A percentile compares a stretch with the other conserved stretches of the same genome.
phyloP scores from a whole-genome alignment of 108 stramenopile species.

The Chaetoceros tenuissimus region DNA sequence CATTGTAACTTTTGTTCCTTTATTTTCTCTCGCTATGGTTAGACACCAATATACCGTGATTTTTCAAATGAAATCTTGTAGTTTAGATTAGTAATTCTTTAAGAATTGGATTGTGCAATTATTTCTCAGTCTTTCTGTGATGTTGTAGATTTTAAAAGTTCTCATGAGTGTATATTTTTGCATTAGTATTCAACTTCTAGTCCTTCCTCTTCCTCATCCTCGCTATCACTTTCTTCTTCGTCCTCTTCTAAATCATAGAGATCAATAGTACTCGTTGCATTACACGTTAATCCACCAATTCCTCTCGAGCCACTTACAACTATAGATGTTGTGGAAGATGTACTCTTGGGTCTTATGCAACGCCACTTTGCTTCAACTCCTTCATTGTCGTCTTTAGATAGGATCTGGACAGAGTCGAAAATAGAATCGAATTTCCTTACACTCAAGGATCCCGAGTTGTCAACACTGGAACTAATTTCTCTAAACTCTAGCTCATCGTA shows the following conservation, averaged over 20 bases:
- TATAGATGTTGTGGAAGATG: constrained; percentile 7
- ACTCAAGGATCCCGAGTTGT: constrained; percentile 8
- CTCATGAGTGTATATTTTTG: too few relatives aligned
- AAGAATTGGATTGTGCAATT: too few relatives aligned
- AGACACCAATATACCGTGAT: too few relatives aligned
- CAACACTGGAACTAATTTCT: constrained; percentile 13
- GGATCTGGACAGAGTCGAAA: neutral
- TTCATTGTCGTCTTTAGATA: neutral
- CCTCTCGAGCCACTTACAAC: constrained; percentile 54
- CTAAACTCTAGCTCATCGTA: constrained; percentile 48
- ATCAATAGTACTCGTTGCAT: constrained; percentile 24
- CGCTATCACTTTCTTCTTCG: constrained; percentile 41
- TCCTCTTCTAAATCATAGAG: constrained; percentile 71
- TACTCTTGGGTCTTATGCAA: constrained; percentile 2
- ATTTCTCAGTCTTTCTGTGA: too few relatives aligned
- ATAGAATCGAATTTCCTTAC: constrained; percentile 3
- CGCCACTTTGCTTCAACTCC: constrained; percentile 1
- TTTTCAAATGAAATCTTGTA: too few relatives aligned
- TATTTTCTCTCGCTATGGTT: too few relatives aligned
- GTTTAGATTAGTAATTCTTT: too few relatives aligned
- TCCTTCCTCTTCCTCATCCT: too few relatives aligned
- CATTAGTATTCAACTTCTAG: too few relatives aligned
- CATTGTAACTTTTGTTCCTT: neutral
- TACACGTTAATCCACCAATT: constrained; percentile 33
- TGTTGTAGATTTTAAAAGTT: too few relatives aligned